A percentile compares a stretch with the other conserved stretches of the same genome.
Evolutionary conservation across 805 yeast species (phyloP).

Genomic region (Kluyveromyces siamensis): DNA sequence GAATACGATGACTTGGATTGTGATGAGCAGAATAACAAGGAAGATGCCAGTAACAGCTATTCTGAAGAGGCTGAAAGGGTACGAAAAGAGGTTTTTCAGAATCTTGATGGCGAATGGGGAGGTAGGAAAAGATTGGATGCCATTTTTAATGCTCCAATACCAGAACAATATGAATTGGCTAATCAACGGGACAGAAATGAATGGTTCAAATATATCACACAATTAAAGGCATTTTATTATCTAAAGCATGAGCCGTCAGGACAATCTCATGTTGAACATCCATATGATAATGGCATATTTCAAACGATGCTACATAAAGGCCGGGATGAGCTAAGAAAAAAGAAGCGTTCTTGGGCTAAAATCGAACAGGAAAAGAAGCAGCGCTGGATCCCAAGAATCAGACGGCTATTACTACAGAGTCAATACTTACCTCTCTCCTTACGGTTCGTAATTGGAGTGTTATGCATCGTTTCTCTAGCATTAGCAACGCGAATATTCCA

Average conservation of each 20-base stretch:
- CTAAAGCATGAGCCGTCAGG: neutral
- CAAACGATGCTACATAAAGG: constrained; percentile 4
- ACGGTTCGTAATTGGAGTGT: constrained; percentile 47
- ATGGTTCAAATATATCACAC: constrained; percentile 22
- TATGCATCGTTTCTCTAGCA: constrained; percentile 62
- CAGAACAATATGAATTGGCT: constrained; percentile 20
- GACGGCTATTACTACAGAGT: constrained; percentile 54
- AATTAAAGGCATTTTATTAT: constrained; percentile 22
- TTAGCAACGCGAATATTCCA: constrained; percentile 54
- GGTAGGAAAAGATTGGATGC: constrained; percentile 56
- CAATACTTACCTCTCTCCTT: constrained; percentile 76
- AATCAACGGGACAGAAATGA: constrained; percentile 22
- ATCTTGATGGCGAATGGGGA: constrained; percentile 53
- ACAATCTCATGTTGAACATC: neutral
- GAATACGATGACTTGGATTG: neutral
- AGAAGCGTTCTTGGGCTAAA: constrained; percentile 24
- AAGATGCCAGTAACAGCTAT: neutral
- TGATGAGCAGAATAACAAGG: constrained; percentile 1
- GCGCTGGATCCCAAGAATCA: constrained; percentile 54
- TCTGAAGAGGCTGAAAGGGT: constrained; percentile 12
- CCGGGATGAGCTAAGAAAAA: constrained; percentile 16
- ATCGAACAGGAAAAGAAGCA: constrained; percentile 43
- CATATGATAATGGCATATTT: constrained; percentile 5
- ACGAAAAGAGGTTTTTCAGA: constrained; percentile 25
- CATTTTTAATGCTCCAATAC: constrained; percentile 33